Evolutionary conservation across 129 eudicot species (phyloP).

Genomic region (Chrysanthemum seticuspe): DNA sequence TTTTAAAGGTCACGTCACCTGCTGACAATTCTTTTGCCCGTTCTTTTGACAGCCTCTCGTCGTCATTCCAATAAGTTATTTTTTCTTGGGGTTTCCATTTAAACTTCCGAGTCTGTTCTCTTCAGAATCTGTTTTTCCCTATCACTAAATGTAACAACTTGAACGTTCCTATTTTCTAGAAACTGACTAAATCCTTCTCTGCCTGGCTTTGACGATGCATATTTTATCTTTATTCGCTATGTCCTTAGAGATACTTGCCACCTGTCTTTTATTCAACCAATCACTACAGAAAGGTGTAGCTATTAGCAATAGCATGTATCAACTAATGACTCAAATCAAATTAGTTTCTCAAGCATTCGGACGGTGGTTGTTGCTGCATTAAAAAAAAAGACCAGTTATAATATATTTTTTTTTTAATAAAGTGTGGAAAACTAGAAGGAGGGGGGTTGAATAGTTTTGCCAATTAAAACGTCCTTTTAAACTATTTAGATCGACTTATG

Average conservation of each 20-base stretch:
- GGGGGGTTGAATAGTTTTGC: too few species aligned
- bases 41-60: too few species aligned
- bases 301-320: background rate
- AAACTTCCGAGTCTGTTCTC: constrained; percentile 72
- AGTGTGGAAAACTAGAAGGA: too few species aligned
- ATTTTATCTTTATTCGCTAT: constrained; percentile 34
- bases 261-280: constrained; percentile 43
- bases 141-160: constrained; percentile 49
- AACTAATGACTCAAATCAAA: too few species aligned
- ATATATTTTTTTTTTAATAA: too few species aligned
- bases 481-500: too few species aligned
- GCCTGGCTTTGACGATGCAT: constrained; percentile 50
- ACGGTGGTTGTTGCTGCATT: too few species aligned
- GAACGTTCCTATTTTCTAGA: constrained; percentile 56
- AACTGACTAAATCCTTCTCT: constrained; percentile 65
- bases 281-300: constrained; percentile 13
- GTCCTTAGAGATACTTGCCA: constrained; percentile 77
- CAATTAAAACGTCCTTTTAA: too few species aligned
- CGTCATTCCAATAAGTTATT: constrained; percentile 53
- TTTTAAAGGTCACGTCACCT: too few species aligned
- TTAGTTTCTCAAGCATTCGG: too few species aligned
- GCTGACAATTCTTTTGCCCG: too few species aligned
- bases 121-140: constrained; percentile 90
- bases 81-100: constrained; percentile 69
- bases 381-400: too few species aligned